Evolutionary conservation across 345 rosid species (phyloP).

Genomic region (Erysimum cheiranthoides): DNA sequence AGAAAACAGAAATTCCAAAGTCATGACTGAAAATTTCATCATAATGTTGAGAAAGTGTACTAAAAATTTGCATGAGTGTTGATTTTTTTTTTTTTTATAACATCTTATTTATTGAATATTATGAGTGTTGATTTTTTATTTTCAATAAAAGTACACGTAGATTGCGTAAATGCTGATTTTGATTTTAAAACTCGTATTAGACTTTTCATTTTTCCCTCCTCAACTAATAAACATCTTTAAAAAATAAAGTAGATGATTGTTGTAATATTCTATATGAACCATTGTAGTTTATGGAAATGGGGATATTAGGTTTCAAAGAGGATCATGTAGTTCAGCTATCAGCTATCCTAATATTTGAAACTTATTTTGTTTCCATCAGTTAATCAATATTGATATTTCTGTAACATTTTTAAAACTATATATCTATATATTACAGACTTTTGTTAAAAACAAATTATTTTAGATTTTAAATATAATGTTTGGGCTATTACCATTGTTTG

Average conservation of each 20-base stretch:
- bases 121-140: not conserved
- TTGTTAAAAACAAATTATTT: too few species aligned
- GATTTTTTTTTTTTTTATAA: too few species aligned
- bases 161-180: slow-evolving; percentile 8
- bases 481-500: too few species aligned
- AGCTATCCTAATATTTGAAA: not conserved
- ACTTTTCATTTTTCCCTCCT: too few species aligned
- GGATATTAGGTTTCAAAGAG: not conserved
- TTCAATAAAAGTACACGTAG: slow-evolving; percentile 1
- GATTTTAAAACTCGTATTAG: not conserved
- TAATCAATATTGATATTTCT: too few species aligned
- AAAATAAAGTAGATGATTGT: too few species aligned
- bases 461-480: too few species aligned
- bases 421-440: too few species aligned
- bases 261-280: not conserved
- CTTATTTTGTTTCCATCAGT: not conserved
- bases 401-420: too few species aligned
- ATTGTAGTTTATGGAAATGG: not conserved
- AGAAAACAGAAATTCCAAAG: slow-evolving; percentile 13
- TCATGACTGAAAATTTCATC: slow-evolving; percentile 1
- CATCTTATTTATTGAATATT: too few species aligned
- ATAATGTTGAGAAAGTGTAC: slow-evolving; percentile 11
- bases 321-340: not conserved
- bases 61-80: slow-evolving; percentile 28
- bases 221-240: too few species aligned